phyloP scores from a whole-genome alignment of 2,329 filamentous ascomycete genomes.

The Aspergillus carbonarius region DNA sequence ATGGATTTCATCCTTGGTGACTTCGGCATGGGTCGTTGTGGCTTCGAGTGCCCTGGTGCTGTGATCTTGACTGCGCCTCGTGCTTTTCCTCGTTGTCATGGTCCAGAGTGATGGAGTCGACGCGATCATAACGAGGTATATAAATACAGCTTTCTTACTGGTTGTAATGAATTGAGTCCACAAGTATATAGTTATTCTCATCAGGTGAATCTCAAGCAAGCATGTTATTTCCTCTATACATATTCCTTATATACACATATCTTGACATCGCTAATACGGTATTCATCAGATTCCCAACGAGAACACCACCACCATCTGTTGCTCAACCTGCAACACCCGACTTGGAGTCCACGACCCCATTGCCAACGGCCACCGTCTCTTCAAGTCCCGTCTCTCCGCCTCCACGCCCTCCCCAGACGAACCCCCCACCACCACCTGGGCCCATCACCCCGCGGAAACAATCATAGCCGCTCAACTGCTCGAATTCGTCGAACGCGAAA shows the following conservation, averaged over 20 bases:
- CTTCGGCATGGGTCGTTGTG: background rate
- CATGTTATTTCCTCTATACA: background rate
- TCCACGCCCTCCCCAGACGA: conserved; percentile 17
- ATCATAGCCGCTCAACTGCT: conserved; percentile 57
- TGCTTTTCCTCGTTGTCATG: conserved; percentile 24
- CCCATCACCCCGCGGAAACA: conserved; percentile 35
- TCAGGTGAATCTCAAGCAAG: background rate
- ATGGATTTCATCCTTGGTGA: conserved; percentile 34
- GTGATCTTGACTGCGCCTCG: conserved; percentile 20
- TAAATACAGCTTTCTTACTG: conserved; percentile 28
- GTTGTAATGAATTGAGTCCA: background rate
- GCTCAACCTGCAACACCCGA: conserved; percentile 29
- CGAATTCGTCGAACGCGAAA: conserved; percentile 56
- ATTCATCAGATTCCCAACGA: background rate
- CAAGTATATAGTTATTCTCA: background rate
- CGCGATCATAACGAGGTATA: conserved; percentile 41
- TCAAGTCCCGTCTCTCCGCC: conserved; percentile 48
- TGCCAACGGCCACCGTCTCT: conserved; percentile 48
- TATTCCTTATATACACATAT: background rate
- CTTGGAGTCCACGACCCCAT: conserved; percentile 44
- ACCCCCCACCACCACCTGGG: conserved; percentile 30
- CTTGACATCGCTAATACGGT: conserved; percentile 12
- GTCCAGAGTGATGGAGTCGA: conserved; percentile 28
- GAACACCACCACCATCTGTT: conserved; percentile 30
- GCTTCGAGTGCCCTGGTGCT: conserved; percentile 14